Percentiles rank a stretch among this genome's conserved stretches.
phyloP scores from a whole-genome alignment of 116 monocot species.

The Posidonia oceanica region DNA sequence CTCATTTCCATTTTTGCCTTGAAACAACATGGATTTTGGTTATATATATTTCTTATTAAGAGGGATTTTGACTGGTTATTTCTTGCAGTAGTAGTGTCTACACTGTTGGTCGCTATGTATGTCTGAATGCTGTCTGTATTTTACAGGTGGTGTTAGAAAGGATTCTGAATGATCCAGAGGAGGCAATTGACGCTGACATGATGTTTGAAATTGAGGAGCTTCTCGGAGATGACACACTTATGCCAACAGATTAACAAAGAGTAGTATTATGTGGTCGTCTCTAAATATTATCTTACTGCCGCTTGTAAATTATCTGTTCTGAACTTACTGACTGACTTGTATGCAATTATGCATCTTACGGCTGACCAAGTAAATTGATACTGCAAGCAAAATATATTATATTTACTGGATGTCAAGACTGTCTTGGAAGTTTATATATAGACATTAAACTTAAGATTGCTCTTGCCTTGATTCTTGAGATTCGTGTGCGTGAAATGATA shows the following conservation, averaged over 20 bases:
- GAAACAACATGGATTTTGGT: no score
- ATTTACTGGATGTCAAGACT: no score
- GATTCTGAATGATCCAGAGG: conserved; percentile 17
- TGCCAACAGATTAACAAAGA: not conserved
- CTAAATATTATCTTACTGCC: not conserved
- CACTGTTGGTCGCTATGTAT: not conserved
- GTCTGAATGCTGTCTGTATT: not conserved
- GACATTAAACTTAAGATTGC: no score
- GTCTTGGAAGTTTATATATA: no score
- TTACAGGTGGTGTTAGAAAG: conserved; percentile 18
- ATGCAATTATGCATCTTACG: no score
- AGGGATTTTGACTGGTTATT: not conserved
- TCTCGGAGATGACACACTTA: conserved; percentile 12
- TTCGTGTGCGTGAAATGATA: no score
- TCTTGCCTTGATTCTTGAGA: no score
- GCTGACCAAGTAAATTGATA: no score
- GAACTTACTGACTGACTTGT: not conserved
- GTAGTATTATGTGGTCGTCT: not conserved
- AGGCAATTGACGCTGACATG: conserved; percentile 20
- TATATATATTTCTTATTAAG: no score
- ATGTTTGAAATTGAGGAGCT: conserved; percentile 35
- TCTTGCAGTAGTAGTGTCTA: not conserved
- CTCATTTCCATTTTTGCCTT: no score
- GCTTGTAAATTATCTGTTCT: conserved; percentile 5
- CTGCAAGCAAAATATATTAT: no score